These are phyloP conservation scores for Cicer bijugum DNA, from an alignment of 306 rosid species.

Conservation along the genomic window DNA sequence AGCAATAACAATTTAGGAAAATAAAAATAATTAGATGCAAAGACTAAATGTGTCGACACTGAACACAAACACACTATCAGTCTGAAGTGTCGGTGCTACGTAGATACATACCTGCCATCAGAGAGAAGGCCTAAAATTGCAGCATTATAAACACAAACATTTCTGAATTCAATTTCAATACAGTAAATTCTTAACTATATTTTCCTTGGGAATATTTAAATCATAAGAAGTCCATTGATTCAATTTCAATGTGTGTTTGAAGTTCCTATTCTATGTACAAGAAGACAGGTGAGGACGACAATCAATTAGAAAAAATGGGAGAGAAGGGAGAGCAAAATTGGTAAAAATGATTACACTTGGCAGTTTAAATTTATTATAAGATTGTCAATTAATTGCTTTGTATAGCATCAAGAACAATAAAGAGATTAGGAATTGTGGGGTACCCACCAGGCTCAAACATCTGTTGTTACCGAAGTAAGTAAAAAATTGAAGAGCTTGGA, in stretches of 20 bases:
- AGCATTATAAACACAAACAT: slow-evolving; percentile 79
- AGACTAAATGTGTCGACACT: neutral
- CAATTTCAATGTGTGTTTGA: slow-evolving; percentile 10
- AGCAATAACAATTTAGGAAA: too few species aligned
- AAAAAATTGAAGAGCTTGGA: slow-evolving; percentile 17
- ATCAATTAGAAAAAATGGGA: neutral
- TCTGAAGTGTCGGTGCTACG: too few species aligned
- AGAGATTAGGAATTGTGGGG: slow-evolving; percentile 28
- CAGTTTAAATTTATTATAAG: slow-evolving; percentile 3
- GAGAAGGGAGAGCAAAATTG: neutral
- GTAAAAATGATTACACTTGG: slow-evolving; percentile 5
- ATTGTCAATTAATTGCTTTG: slow-evolving; percentile 35
- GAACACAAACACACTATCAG: too few species aligned
- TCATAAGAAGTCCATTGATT: slow-evolving; percentile 33
- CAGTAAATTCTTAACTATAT: neutral
- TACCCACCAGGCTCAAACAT: slow-evolving; percentile 28
- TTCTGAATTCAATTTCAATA: slow-evolving; percentile 53
- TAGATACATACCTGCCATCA: neutral
- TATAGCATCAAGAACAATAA: slow-evolving; percentile 30
- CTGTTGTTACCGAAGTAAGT: neutral
- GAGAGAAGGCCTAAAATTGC: slow-evolving; percentile 71
- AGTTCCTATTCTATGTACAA: slow-evolving; percentile 27
- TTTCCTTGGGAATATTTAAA: slow-evolving; percentile 26
- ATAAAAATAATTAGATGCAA: neutral
- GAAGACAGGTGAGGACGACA: slow-evolving; percentile 18